Percentiles rank a stretch among this genome's conserved stretches.
Conservation (phyloP, 192 early-diverging fungal species). For the Lobosporangium transversale region DNA sequence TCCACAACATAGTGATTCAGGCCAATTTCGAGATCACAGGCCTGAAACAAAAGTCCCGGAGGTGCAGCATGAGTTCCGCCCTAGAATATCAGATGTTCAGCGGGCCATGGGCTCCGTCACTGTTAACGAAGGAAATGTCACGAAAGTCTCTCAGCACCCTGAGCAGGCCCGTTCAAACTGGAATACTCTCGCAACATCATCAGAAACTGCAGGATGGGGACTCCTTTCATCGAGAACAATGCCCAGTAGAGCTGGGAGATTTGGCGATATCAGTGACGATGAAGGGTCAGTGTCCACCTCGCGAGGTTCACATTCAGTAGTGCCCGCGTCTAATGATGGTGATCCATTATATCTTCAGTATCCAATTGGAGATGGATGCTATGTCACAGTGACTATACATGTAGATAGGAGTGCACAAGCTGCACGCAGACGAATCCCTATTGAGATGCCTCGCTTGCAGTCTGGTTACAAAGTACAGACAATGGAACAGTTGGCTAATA, state of each 20-base stretch:
- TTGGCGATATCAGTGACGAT: neutral
- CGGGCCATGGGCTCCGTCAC: neutral
- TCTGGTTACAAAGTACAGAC: constrained; percentile 11
- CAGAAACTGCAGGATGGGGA: neutral
- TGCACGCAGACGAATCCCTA: constrained; percentile 9
- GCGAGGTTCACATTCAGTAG: too few species aligned
- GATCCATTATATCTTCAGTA: constrained; percentile 36
- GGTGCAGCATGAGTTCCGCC: too few species aligned
- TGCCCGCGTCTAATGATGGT: neutral
- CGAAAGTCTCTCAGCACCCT: neutral
- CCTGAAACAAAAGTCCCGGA: too few species aligned
- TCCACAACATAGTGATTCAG: too few species aligned
- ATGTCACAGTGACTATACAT: constrained; percentile 30
- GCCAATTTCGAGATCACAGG: too few species aligned
- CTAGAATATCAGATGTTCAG: neutral
- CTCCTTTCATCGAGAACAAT: neutral
- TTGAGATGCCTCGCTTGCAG: constrained; percentile 1
- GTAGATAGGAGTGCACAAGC: constrained; percentile 21
- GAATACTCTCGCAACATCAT: neutral
- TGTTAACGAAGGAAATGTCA: neutral
- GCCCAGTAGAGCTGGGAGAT: neutral
- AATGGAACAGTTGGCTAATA: constrained; percentile 14
- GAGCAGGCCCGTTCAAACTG: neutral
- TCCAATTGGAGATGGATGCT: constrained; percentile 30
- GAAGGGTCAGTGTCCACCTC: too few species aligned